phyloP scores from a whole-genome alignment of 2,329 filamentous ascomycete genomes.

The Chaetoscypha palmicola region DNA sequence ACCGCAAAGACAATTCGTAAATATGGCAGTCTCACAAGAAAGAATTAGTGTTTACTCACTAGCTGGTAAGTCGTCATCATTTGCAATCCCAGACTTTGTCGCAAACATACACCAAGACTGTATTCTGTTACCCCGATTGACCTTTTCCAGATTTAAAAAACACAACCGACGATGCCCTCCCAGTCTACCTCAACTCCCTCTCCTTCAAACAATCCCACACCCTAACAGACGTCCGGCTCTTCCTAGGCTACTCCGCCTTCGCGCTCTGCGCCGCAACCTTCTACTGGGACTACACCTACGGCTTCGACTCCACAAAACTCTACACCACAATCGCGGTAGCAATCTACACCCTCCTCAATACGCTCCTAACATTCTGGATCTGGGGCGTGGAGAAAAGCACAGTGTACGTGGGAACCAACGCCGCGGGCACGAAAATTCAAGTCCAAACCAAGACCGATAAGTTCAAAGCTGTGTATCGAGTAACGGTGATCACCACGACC shows the following conservation, averaged over 20 bases:
- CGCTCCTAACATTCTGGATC: conserved; percentile 74
- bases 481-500: conserved; percentile 53
- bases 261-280: conserved; percentile 76
- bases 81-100: not conserved
- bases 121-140: no score
- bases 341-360: conserved; percentile 73
- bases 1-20: conserved; percentile 9
- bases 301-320: conserved; percentile 78
- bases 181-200: conserved; percentile 86
- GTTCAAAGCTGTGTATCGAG: conserved; percentile 71
- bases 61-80: conserved; percentile 20
- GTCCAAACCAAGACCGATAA: conserved; percentile 71
- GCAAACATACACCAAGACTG: no score
- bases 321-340: conserved; percentile 75
- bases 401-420: conserved; percentile 66
- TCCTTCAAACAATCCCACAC: conserved; percentile 76
- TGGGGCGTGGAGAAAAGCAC: conserved; percentile 73
- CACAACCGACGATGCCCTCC: conserved; percentile 89
- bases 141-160: conserved; percentile 81
- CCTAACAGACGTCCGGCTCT: conserved; percentile 75
- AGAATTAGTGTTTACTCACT: conserved; percentile 29
- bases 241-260: conserved; percentile 77
- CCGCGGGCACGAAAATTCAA: conserved; percentile 63
- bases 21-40: conserved; percentile 26
- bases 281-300: conserved; percentile 83